These are phyloP conservation scores for Conticribra weissflogii DNA, from an alignment of 108 stramenopile genomes.

Conservation along the genomic window DNA sequence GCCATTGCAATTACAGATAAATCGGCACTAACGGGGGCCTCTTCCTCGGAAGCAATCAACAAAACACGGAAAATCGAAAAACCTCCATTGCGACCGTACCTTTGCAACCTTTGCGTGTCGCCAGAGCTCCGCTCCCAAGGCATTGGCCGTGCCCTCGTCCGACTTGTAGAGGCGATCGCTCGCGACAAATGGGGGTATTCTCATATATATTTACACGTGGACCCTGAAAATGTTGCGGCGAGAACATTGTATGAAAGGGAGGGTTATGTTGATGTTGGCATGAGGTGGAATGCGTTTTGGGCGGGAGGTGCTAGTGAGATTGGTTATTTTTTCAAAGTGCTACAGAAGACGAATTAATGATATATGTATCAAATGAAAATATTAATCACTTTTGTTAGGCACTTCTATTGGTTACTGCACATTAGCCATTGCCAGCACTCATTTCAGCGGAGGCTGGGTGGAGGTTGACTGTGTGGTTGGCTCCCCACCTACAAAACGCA, in stretches of 20 bases:
- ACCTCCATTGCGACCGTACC: conserved; percentile 71
- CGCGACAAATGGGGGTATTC: conserved; percentile 64
- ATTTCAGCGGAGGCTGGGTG: too few relatives aligned
- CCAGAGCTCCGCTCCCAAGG: conserved; percentile 59
- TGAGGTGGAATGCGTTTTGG: conserved; percentile 84
- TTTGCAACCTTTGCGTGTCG: conserved; percentile 82
- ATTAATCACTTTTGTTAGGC: too few relatives aligned
- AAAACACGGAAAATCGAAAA: conserved; percentile 8
- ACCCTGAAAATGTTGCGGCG: conserved; percentile 78
- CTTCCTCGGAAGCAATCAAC: too few relatives aligned
- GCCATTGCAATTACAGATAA: too few relatives aligned
- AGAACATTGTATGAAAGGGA: conserved; percentile 71
- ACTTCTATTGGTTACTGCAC: too few relatives aligned
- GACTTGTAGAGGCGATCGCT: conserved; percentile 81
- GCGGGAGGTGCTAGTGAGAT: conserved; percentile 74
- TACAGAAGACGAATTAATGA: conserved; percentile 1
- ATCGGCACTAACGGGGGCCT: too few relatives aligned
- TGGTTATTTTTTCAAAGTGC: conserved; percentile 77
- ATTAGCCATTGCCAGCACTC: too few relatives aligned
- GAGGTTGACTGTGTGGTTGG: too few relatives aligned
- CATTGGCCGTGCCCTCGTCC: conserved; percentile 74
- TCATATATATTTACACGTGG: conserved; percentile 81
- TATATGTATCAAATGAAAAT: too few relatives aligned
- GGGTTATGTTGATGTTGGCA: conserved; percentile 73
- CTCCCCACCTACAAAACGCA: too few relatives aligned